Evolutionary conservation across 2,329 filamentous ascomycete species (phyloP), one percentile per base, ranked within the genome.

Genomic region (Neofusicoccum sp.): DNA sequence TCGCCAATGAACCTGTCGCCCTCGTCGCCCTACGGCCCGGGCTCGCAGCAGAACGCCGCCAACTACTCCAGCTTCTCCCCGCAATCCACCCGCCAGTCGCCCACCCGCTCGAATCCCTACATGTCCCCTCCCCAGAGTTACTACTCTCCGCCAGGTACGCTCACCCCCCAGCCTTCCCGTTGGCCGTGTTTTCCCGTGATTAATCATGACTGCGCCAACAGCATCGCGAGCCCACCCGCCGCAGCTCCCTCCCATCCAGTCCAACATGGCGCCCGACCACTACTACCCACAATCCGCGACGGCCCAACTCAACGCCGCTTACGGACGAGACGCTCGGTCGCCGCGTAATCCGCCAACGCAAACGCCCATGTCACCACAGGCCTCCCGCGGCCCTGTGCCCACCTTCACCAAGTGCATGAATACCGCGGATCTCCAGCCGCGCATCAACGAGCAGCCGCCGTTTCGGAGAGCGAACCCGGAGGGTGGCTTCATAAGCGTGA

Each of bases 1-100:
- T 98, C 93, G 48, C 95, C 93, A 65, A 97, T 97, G 93, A 93
- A 96, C 74, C 80, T 96, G 63, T 91, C 92, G 63, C 90, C 92
- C 41, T 86, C 88, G 34, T 89, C 90, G 60, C 87, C 91, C 34
- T 96, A 96, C 77, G 84, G 85, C 72, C 82, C 78, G 49, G 89
- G 80, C 73, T 85, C 80, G 64, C 85, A 79, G 71, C 80, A 79
- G 64, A 69, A 69, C 65, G 71, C 80, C 61, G 68, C 63, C 63
- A 49, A 51, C 24, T 77, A 76, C 64, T 72, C 71, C 56, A 75
- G 71, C 70, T 77, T 76, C 67, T 80, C 73, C 66, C 82, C 67
- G 26, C 68, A 70, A 59, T 76, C 71, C 78, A 89, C 79, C 80
- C 86, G 90, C 63, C 89, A 93, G 72, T 97, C 93, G 64, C 93